Evolutionary conservation across 129 eudicot genomes (phyloP).

Genomic region (Pseudognaphalium luteoalbum): DNA sequence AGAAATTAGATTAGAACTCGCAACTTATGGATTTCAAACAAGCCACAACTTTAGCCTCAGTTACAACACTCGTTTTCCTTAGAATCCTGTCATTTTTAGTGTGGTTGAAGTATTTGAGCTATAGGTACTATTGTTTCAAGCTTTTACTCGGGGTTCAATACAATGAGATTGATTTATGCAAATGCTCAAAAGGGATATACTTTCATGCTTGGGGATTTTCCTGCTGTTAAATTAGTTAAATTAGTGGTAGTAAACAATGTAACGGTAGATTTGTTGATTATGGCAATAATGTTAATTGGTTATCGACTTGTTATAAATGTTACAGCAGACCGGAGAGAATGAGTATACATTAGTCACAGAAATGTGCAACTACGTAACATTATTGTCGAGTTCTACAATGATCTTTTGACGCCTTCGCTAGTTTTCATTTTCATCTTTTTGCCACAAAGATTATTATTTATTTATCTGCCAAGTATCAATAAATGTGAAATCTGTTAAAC

Average conservation of each 20-base stretch:
- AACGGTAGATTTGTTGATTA: slow-evolving; percentile 56
- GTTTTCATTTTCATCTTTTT: no score
- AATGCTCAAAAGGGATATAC: slow-evolving; percentile 67
- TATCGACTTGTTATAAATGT: slow-evolving; percentile 74
- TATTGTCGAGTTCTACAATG: no score
- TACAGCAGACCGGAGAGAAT: no score
- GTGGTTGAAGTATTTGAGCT: slow-evolving; percentile 94
- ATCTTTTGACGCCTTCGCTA: no score
- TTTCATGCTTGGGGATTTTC: slow-evolving; percentile 81
- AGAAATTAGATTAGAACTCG: no score
- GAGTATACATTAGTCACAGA: no score
- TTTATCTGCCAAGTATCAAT: no score
- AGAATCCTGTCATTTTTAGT: slow-evolving; percentile 85
- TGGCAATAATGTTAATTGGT: slow-evolving; percentile 86
- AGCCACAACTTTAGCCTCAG: slow-evolving; percentile 95
- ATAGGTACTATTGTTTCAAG: slow-evolving; percentile 94
- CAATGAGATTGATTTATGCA: slow-evolving; percentile 63
- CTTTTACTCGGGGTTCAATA: slow-evolving; percentile 94
- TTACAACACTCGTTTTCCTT: slow-evolving; percentile 92
- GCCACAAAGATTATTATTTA: no score
- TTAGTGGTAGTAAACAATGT: slow-evolving; percentile 67
- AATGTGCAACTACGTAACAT: no score
- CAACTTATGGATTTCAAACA: slow-evolving; percentile 96
- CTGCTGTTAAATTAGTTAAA: slow-evolving; percentile 67
- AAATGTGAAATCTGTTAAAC: no score